Evolutionary conservation across 2,329 filamentous ascomycete genomes (phyloP).

Genomic region (Monosporascus sp.): DNA sequence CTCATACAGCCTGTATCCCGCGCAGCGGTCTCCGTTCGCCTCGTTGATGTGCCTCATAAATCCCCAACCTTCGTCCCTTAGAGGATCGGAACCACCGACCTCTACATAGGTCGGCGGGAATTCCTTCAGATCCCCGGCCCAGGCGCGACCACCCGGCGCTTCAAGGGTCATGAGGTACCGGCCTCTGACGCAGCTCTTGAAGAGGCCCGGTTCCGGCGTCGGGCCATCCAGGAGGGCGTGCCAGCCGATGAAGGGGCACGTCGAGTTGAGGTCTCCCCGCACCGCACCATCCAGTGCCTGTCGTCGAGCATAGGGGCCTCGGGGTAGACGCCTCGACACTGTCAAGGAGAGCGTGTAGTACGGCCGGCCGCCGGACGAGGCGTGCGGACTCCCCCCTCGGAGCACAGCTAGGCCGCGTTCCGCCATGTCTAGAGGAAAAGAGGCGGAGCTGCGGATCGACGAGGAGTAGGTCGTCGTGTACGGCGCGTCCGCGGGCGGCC

Average conservation of each 20-base stretch:
- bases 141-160: background rate
- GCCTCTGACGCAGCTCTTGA: background rate
- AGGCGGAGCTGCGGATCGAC: background rate
- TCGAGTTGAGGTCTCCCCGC: background rate
- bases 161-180: background rate
- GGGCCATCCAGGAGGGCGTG: background rate
- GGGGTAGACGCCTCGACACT: background rate
- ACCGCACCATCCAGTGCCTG: background rate
- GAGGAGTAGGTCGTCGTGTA: background rate
- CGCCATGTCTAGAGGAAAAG: background rate
- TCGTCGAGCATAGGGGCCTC: background rate
- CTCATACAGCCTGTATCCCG: background rate
- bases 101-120: background rate
- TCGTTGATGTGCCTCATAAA: background rate
- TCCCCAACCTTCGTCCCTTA: background rate
- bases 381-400: background rate
- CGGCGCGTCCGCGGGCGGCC: background rate
- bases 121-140: slow-evolving; percentile 8
- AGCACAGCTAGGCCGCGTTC: background rate
- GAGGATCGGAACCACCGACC: background rate
- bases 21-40: background rate
- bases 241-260: background rate
- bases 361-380: background rate
- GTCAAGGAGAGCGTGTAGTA: background rate
- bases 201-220: background rate